These are phyloP conservation scores for Leucaena leucocephala DNA, from an alignment of 306 rosid genomes.

Conservation along the genomic window DNA sequence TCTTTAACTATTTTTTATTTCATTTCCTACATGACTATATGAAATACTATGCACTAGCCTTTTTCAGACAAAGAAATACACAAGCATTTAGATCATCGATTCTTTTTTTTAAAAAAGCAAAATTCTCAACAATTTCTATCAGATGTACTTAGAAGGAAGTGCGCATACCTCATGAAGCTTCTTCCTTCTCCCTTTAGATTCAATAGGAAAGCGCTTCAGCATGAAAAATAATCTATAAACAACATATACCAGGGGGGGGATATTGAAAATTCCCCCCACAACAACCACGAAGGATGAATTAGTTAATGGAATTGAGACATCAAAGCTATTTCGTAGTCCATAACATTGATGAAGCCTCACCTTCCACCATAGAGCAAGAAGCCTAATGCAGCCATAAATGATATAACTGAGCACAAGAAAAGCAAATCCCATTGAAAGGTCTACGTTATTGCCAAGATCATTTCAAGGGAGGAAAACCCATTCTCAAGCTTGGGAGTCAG, in stretches of 20 bases:
- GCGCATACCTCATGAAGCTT: slow-evolving; percentile 83
- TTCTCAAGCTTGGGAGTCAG: slow-evolving; percentile 10
- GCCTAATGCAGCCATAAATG: slow-evolving; percentile 88
- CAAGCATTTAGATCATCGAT: background rate
- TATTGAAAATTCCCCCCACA: background rate
- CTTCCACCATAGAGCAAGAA: slow-evolving; percentile 96
- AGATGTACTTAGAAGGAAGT: slow-evolving; percentile 29
- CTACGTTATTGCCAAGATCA: slow-evolving; percentile 7
- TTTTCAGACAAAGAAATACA: slow-evolving; percentile 1
- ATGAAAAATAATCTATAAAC: slow-evolving; percentile 72
- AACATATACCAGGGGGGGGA: background rate
- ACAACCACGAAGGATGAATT: slow-evolving; percentile 23
- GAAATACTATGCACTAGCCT: background rate
- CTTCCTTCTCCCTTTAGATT: slow-evolving; percentile 94
- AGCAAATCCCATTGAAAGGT: slow-evolving; percentile 9
- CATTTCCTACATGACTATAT: background rate
- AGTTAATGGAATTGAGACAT: slow-evolving; percentile 33
- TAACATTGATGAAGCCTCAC: slow-evolving; percentile 54
- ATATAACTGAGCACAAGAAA: slow-evolving; percentile 59
- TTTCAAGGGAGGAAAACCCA: slow-evolving; percentile 28
- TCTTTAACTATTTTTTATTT: background rate
- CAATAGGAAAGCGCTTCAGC: slow-evolving; percentile 90
- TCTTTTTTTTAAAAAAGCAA: background rate
- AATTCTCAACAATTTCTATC: background rate
- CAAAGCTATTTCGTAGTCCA: slow-evolving; percentile 32